These are phyloP conservation scores for Arthrobotrys iridis DNA, from an alignment of 2,329 filamentous ascomycete species.

Conservation along the genomic window DNA sequence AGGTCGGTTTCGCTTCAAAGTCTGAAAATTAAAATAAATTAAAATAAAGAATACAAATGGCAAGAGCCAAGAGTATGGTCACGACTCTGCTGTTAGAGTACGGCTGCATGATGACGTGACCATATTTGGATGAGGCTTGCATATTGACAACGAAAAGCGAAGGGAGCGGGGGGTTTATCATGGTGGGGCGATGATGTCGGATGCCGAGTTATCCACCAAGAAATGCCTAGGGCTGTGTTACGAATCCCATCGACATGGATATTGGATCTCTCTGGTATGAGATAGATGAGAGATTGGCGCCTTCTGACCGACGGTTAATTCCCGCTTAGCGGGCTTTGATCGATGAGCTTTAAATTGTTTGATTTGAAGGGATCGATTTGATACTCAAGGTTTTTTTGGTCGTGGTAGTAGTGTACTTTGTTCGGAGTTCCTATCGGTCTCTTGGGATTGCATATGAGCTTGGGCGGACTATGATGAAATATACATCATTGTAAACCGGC, in stretches of 20 bases:
- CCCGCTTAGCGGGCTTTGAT: not conserved
- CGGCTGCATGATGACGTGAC: conserved; percentile 53
- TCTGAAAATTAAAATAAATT: not conserved
- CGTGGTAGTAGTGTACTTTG: not conserved
- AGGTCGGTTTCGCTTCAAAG: conserved; percentile 10
- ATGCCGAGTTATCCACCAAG: conserved; percentile 25
- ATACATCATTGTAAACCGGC: conserved; percentile 32
- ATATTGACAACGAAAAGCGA: conserved; percentile 31
- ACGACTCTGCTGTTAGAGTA: conserved; percentile 9
- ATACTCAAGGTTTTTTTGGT: not conserved
- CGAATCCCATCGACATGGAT: conserved; percentile 13
- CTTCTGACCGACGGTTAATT: conserved; percentile 14
- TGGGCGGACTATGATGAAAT: conserved; percentile 30
- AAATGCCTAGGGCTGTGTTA: conserved; percentile 33
- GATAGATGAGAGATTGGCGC: conserved; percentile 19
- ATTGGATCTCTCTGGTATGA: not conserved
- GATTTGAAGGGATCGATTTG: not conserved
- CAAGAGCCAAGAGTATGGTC: conserved; percentile 9
- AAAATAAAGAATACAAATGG: not conserved
- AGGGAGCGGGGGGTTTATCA: not conserved
- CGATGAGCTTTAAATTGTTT: not conserved
- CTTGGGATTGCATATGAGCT: not conserved
- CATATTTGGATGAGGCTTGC: conserved; percentile 37
- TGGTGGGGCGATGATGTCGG: conserved; percentile 48
- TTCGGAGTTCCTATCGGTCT: not conserved